These are phyloP conservation scores for Prosopis cineraria DNA, from an alignment of 306 rosid species.

Conservation along the genomic window DNA sequence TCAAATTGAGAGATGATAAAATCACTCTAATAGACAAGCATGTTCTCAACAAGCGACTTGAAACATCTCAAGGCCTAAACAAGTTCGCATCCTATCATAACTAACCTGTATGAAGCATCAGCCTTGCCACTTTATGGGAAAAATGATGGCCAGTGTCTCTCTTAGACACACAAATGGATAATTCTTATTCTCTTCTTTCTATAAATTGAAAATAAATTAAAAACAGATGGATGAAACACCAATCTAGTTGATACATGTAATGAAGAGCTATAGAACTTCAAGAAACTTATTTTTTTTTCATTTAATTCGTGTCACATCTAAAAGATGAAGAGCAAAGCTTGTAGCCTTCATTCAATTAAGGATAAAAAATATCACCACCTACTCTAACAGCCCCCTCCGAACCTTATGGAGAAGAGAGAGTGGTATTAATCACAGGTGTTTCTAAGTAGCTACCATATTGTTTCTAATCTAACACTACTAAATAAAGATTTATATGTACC, in stretches of 20 bases:
- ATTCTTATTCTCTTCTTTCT: background rate
- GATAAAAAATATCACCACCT: background rate
- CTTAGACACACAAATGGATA: background rate
- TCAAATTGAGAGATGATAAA: background rate
- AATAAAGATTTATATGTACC: background rate
- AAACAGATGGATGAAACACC: background rate
- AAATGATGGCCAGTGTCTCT: background rate
- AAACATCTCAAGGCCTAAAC: background rate
- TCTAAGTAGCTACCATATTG: slow-evolving; percentile 3
- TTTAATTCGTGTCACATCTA: background rate
- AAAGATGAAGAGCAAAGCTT: background rate
- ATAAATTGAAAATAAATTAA: background rate
- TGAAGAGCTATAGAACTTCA: background rate
- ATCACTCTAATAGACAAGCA: background rate
- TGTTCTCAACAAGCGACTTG: background rate
- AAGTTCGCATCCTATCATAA: background rate
- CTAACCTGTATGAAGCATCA: background rate
- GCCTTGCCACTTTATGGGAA: background rate
- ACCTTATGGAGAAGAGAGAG: background rate
- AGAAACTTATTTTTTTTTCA: background rate
- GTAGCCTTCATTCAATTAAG: background rate
- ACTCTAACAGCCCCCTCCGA: background rate
- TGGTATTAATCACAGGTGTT: background rate
- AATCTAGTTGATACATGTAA: background rate
- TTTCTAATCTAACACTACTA: background rate